These are phyloP conservation scores for Dovyalis caffra DNA, from an alignment of 345 rosid genomes.

Conservation along the genomic window DNA sequence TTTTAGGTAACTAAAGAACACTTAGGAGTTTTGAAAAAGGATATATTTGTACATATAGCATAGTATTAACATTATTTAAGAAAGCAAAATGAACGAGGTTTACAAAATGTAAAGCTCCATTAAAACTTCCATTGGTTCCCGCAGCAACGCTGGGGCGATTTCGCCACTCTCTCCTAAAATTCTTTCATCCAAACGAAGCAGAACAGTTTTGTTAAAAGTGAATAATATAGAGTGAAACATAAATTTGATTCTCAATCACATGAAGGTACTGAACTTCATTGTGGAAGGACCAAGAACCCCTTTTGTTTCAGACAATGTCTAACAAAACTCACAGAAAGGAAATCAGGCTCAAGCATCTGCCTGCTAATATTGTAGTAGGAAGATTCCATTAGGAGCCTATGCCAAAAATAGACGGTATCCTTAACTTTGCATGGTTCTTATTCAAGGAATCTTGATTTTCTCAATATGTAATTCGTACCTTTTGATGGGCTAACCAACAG, in stretches of 20 bases:
- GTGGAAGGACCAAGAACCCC: neutral
- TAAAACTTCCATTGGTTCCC: too few species aligned
- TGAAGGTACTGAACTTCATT: neutral
- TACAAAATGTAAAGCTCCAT: too few species aligned
- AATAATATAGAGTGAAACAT: neutral
- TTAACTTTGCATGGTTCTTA: neutral
- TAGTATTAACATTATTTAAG: too few species aligned
- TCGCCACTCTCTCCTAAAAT: too few species aligned
- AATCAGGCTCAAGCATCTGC: neutral
- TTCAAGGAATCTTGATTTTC: constrained; percentile 1
- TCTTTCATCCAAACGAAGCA: neutral
- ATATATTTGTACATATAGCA: too few species aligned
- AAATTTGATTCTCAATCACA: too few species aligned
- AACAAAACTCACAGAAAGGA: neutral
- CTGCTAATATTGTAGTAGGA: neutral
- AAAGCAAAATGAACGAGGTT: too few species aligned
- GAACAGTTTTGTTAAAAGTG: neutral
- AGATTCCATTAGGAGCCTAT: neutral
- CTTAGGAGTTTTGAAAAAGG: too few species aligned
- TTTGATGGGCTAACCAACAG: neutral
- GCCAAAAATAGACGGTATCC: neutral
- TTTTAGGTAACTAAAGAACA: too few species aligned
- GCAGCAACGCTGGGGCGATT: too few species aligned
- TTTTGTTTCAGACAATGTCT: neutral
- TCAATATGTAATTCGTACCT: too few species aligned